Evolutionary conservation across 805 yeast genomes (phyloP).

Genomic region (Kregervanrija fluxuum): DNA sequence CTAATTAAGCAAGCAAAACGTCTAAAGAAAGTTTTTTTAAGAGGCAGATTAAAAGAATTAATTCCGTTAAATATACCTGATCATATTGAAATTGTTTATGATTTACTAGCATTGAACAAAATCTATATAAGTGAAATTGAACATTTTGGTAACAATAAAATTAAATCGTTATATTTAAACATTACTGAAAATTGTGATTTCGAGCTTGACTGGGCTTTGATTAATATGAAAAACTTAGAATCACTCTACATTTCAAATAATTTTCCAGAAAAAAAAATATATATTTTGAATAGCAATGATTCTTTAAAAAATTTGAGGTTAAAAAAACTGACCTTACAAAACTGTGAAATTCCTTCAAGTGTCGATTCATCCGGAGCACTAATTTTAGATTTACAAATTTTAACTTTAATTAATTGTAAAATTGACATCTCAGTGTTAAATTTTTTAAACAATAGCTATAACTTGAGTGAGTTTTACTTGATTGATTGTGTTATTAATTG

Average conservation of each 20-base stretch:
- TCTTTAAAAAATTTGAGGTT: not conserved
- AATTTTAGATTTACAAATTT: slow-evolving; percentile 8
- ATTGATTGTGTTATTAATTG: slow-evolving; percentile 17
- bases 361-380: slow-evolving; percentile 4
- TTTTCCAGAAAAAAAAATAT: slow-evolving; percentile 7
- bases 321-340: slow-evolving; percentile 1
- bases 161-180: slow-evolving; percentile 3
- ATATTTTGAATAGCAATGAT: slow-evolving; percentile 5
- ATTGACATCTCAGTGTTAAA: slow-evolving; percentile 6
- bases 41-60: slow-evolving; percentile 6
- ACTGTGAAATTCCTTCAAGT: not conserved
- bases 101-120: slow-evolving; percentile 6
- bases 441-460: slow-evolving; percentile 6
- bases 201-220: slow-evolving; percentile 9
- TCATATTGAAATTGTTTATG: slow-evolving; percentile 2
- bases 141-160: not conserved
- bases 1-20: slow-evolving; percentile 1
- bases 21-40: slow-evolving; percentile 7
- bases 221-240: slow-evolving; percentile 6
- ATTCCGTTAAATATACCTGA: slow-evolving; percentile 1
- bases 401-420: slow-evolving; percentile 16
- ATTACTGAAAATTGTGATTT: slow-evolving; percentile 1
- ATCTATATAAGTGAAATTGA: slow-evolving; percentile 1
- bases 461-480: slow-evolving; percentile 9
- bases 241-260: slow-evolving; percentile 9